These are phyloP conservation scores for Leishmania mexicana DNA, from an alignment of 208 protist species.

Conservation along the genomic window DNA sequence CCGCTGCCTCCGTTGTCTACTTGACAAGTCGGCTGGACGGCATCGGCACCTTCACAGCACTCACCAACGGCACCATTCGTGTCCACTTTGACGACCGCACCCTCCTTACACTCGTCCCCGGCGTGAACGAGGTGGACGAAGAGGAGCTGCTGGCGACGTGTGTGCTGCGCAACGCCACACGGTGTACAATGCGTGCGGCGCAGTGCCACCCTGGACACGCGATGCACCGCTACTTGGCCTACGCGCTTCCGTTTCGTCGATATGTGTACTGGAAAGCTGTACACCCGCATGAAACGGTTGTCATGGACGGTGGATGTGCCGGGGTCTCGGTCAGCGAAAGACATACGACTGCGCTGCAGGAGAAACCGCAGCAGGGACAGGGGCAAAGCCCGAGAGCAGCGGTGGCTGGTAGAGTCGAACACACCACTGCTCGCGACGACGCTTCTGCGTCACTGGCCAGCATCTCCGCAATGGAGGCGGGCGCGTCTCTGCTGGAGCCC, in stretches of 20 bases:
- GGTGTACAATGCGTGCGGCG: conserved; percentile 56
- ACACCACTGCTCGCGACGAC: not conserved
- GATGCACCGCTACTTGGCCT: conserved; percentile 65
- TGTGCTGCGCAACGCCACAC: conserved; percentile 70
- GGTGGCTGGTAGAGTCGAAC: not conserved
- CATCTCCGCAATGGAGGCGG: not conserved
- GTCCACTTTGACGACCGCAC: conserved; percentile 84
- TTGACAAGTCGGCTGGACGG: conserved; percentile 73
- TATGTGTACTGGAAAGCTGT: conserved; percentile 42
- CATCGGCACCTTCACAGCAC: conserved; percentile 76
- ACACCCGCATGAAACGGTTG: not conserved
- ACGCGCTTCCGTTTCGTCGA: conserved; percentile 73
- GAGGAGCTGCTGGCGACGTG: conserved; percentile 56
- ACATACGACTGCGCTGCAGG: not conserved
- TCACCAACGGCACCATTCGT: conserved; percentile 81
- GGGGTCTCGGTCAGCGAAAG: not conserved
- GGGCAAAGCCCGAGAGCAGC: not conserved
- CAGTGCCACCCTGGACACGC: conserved; percentile 57
- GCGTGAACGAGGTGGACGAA: conserved; percentile 60
- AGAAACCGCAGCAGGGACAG: not conserved
- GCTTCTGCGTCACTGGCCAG: not conserved
- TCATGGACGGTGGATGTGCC: not conserved
- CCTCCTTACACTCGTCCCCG: conserved; percentile 71
- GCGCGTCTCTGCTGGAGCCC: not conserved
- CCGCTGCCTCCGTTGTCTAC: conserved; percentile 43